A percentile compares a stretch with the other conserved stretches of the same genome.
These are phyloP conservation scores for Xylaria sp. DNA, from an alignment of 2,329 filamentous ascomycete genomes.

Conservation along the genomic window DNA sequence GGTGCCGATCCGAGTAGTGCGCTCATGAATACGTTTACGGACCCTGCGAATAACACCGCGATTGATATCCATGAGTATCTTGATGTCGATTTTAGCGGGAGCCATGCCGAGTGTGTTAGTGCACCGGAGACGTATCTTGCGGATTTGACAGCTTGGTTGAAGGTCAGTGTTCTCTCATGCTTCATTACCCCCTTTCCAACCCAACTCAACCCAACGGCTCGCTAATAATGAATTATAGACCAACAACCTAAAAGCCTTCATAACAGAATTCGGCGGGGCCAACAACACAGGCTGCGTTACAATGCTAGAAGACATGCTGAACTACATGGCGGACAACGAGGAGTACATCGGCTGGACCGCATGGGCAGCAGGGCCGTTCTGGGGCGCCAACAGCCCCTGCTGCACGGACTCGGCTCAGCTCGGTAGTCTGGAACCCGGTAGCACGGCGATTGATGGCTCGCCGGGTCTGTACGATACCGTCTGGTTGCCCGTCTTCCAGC, in stretches of 20 bases:
- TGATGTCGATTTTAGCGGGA: constrained; percentile 60
- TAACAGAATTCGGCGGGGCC: constrained; percentile 61
- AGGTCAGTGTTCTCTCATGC: too few species aligned
- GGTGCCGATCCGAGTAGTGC: constrained; percentile 54
- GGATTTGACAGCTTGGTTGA: constrained; percentile 58
- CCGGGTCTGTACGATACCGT: constrained; percentile 59
- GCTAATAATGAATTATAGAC: constrained; percentile 15
- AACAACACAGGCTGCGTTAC: constrained; percentile 56
- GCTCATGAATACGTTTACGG: constrained; percentile 56
- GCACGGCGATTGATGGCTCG: constrained; percentile 55
- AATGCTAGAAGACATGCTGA: constrained; percentile 57
- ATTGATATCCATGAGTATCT: constrained; percentile 65
- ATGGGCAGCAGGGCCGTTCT: constrained; percentile 62
- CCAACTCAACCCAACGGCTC: constrained; percentile 17
- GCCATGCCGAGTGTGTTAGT: constrained; percentile 55
- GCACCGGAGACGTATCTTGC: constrained; percentile 54
- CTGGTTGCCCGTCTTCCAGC: constrained; percentile 58
- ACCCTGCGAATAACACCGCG: constrained; percentile 60
- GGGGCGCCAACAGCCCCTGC: constrained; percentile 57
- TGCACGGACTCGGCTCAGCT: constrained; percentile 56
- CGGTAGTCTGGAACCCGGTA: constrained; percentile 60
- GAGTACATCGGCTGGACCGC: constrained; percentile 64
- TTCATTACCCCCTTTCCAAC: background rate
- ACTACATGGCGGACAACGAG: constrained; percentile 59
- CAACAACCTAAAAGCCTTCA: constrained; percentile 56